Evolutionary conservation across 192 early-diverging fungal species (phyloP).

Genomic region (Podila verticillata): DNA sequence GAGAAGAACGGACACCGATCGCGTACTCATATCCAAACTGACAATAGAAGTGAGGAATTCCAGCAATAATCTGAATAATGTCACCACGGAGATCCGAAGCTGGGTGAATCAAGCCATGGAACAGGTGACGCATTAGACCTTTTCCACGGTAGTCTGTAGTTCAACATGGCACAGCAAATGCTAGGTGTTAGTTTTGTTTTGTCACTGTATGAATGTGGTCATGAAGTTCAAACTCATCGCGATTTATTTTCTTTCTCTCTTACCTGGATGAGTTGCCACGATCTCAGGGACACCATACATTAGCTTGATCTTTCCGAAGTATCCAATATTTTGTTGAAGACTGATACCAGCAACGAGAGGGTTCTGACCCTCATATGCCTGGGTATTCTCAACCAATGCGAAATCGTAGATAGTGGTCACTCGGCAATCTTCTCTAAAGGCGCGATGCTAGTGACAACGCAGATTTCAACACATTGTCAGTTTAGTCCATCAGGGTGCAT

Average conservation of each 20-base stretch:
- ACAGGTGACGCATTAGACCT: conserved; percentile 21
- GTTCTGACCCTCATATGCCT: conserved; percentile 7
- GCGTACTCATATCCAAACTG: conserved; percentile 51
- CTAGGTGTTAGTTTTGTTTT: not conserved
- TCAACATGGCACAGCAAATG: not conserved
- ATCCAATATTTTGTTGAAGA: conserved; percentile 7
- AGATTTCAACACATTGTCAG: not conserved
- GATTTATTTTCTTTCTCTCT: not conserved
- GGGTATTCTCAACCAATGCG: conserved; percentile 15
- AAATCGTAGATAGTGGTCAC: conserved; percentile 11
- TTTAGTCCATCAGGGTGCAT: not conserved
- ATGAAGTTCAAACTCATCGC: no score
- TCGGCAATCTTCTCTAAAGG: not conserved
- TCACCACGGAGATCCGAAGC: conserved; percentile 17
- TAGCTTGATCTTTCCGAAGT: conserved; percentile 11
- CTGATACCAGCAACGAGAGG: conserved; percentile 7
- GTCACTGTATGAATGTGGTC: no score
- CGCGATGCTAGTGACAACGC: conserved; percentile 1
- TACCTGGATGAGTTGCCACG: conserved; percentile 14
- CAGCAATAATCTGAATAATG: conserved; percentile 27
- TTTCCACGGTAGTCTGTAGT: conserved; percentile 18
- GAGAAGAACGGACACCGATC: not conserved
- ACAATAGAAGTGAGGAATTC: conserved; percentile 36
- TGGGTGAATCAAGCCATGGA: conserved; percentile 27
- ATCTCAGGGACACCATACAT: conserved; percentile 9